Base-by-base conservation (phyloP, 2,329 filamentous ascomycete genomes). In the Neocatenulostroma microsporum region DNA sequence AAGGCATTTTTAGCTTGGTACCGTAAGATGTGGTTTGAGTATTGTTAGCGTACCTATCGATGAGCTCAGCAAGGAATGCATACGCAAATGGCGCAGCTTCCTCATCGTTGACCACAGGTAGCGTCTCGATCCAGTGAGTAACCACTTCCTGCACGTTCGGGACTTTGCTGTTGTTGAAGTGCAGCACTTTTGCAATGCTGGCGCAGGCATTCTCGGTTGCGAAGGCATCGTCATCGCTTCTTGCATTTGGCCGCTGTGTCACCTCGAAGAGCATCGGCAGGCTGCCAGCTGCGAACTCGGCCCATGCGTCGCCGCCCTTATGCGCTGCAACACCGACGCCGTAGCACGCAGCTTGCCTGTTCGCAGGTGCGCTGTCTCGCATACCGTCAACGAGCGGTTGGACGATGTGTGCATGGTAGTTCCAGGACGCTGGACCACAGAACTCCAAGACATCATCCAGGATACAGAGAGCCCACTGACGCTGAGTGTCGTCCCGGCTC, bases 381-480 rank as follows among this genome's bases (percentile, higher is more conserved):
- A 94, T 85, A 29, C 91, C 91, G 42, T 84, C 78, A 30, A 94
- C 73, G 25, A 98, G 74, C 9, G 91, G 88, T 53, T 87, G 79
- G 39, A 88, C 79, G 52, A 98, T 94, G 55, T 88, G 80, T 49
- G 80, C 76, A 55, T 82, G 80, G 60, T 94, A 98, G 48, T 81
- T 78, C 69, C 82, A 89, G 52, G 85, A 93, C 50, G 94, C 80
- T 0, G 81, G 74, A 1, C 89, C 88, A 58, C 88, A 96, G 68
- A 96, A 98, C 61, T 98, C 91, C 23, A 98, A 74, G 23, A 98
- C 89, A 60, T 98, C 91, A 56, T 98, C 91, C 72, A 95, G 86
- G 51, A 98, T 95, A 69, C 91, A 98, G 36, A 98, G 74, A n/a
- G 87, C 89, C 91, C 91, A 98, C 60, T 98, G 91, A 38, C 91